Conservation (phyloP, 2,329 filamentous ascomycete species). For the Sclerotinia trifoliorum region DNA sequence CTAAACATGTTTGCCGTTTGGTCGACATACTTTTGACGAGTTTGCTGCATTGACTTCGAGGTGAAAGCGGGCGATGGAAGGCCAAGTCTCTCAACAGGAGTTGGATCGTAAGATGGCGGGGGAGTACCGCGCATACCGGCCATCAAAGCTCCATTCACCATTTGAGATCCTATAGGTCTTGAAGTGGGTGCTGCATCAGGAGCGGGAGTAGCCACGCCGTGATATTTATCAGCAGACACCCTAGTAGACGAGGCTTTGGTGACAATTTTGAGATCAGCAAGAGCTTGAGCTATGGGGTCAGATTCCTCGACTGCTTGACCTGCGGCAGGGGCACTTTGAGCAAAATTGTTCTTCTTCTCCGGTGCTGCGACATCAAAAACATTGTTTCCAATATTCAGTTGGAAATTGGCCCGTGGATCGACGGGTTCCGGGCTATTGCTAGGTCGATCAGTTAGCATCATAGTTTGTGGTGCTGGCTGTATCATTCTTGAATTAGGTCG, state of each 20-base stretch:
- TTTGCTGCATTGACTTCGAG: slow-evolving; percentile 91
- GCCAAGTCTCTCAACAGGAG: slow-evolving; percentile 70
- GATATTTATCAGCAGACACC: slow-evolving; percentile 94
- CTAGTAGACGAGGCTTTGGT: slow-evolving; percentile 76
- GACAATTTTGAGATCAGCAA: slow-evolving; percentile 89
- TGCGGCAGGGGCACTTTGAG: slow-evolving; percentile 38
- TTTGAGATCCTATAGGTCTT: slow-evolving; percentile 45
- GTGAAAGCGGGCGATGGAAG: slow-evolving; percentile 91
- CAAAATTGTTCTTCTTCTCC: slow-evolving; percentile 55
- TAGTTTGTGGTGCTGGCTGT: slow-evolving; percentile 27
- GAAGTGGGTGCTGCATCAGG: slow-evolving; percentile 49
- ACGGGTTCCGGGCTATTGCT: slow-evolving; percentile 77
- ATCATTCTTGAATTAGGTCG: slow-evolving; percentile 43
- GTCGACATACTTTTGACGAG: slow-evolving; percentile 81
- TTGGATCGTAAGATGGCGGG: slow-evolving; percentile 79
- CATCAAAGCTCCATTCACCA: slow-evolving; percentile 46
- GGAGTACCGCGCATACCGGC: slow-evolving; percentile 70
- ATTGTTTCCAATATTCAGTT: slow-evolving; percentile 92
- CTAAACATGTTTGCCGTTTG: slow-evolving; percentile 80
- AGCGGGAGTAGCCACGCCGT: slow-evolving; percentile 84
- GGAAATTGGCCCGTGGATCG: slow-evolving; percentile 87
- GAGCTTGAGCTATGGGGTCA: slow-evolving; percentile 87
- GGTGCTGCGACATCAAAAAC: slow-evolving; percentile 89
- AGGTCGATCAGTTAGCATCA: slow-evolving; percentile 44
- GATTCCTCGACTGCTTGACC: slow-evolving; percentile 57